A percentile compares a stretch with the other conserved stretches of the same genome.
These are phyloP conservation scores for Penicillium chermesinum DNA, from an alignment of 495 filamentous ascomycete genomes.

Conservation along the genomic window DNA sequence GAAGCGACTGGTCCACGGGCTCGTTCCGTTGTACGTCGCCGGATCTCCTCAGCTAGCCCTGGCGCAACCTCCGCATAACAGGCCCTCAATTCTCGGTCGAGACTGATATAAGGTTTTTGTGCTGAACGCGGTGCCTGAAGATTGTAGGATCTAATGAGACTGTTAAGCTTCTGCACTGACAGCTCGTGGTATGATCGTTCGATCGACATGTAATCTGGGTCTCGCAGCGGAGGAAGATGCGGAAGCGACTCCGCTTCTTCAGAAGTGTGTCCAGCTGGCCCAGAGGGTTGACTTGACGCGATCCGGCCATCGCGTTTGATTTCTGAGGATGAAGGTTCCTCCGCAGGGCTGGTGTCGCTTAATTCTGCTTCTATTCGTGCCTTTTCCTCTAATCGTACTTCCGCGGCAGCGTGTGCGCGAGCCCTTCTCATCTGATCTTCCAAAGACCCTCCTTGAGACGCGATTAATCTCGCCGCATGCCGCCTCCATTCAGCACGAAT, in stretches of 20 bases:
- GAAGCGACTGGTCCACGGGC: slow-evolving; percentile 23
- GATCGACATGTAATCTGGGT: slow-evolving; percentile 51
- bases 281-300: slow-evolving; percentile 10
- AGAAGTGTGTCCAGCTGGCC: too few relatives aligned
- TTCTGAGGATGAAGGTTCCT: slow-evolving; percentile 9
- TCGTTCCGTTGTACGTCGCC: slow-evolving; percentile 56
- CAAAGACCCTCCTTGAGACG: slow-evolving; percentile 73
- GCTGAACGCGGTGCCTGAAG: slow-evolving; percentile 87
- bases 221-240: slow-evolving; percentile 38
- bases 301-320: slow-evolving; percentile 25
- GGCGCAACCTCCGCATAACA: slow-evolving; percentile 88
- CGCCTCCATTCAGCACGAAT: slow-evolving; percentile 82
- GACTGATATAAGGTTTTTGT: slow-evolving; percentile 86
- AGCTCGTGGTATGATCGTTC: slow-evolving; percentile 76
- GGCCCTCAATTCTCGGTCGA: slow-evolving; percentile 73
- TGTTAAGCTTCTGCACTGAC: slow-evolving; percentile 73
- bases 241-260: slow-evolving; percentile 23
- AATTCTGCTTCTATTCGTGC: slow-evolving; percentile 45
- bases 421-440: slow-evolving; percentile 70
- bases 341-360: slow-evolving; percentile 1
- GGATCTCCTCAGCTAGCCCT: slow-evolving; percentile 63
- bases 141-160: slow-evolving; percentile 82
- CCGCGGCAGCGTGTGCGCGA: slow-evolving; percentile 66
- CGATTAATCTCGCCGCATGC: slow-evolving; percentile 74
- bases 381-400: slow-evolving; percentile 47